Conservation (phyloP, 192 early-diverging fungal genomes). For the Entomortierella parvispora region DNA sequence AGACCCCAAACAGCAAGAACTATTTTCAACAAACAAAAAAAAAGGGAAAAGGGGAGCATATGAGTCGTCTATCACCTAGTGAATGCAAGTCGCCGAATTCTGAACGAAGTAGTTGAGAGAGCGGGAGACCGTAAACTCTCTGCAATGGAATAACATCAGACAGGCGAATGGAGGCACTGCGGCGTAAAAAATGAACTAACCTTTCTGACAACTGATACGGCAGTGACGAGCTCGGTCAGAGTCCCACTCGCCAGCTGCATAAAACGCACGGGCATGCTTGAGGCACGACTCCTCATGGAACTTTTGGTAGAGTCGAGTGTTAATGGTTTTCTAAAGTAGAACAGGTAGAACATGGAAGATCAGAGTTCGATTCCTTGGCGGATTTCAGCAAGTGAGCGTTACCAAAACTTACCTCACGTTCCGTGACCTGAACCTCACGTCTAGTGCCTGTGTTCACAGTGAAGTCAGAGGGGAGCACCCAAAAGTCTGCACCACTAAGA, state of each 20-base stretch:
- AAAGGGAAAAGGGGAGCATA: not conserved
- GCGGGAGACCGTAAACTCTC: not conserved
- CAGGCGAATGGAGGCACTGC: too few species aligned
- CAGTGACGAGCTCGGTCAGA: slow-evolving; percentile 57
- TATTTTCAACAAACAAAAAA: not conserved
- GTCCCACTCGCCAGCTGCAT: slow-evolving; percentile 62
- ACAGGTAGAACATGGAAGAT: too few species aligned
- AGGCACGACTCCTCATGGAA: slow-evolving; percentile 67
- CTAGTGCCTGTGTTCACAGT: slow-evolving; percentile 42
- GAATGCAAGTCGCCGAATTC: not conserved
- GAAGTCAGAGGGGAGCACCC: slow-evolving; percentile 64
- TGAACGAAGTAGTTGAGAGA: not conserved
- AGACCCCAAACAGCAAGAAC: slow-evolving; percentile 38
- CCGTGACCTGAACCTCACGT: slow-evolving; percentile 33
- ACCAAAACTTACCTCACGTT: slow-evolving; percentile 65
- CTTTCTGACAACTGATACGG: slow-evolving; percentile 54
- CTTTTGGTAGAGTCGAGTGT: slow-evolving; percentile 65
- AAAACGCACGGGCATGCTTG: slow-evolving; percentile 64
- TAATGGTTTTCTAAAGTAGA: slow-evolving; percentile 63
- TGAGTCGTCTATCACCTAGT: too few species aligned
- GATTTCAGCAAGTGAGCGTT: too few species aligned
- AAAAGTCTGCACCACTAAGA: slow-evolving; percentile 62
- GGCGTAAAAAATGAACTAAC: slow-evolving; percentile 6
- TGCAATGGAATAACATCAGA: not conserved
- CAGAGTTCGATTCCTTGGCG: too few species aligned